Conservation (phyloP, 768 basidiomycete genomes). For the Suillus americanus region DNA sequence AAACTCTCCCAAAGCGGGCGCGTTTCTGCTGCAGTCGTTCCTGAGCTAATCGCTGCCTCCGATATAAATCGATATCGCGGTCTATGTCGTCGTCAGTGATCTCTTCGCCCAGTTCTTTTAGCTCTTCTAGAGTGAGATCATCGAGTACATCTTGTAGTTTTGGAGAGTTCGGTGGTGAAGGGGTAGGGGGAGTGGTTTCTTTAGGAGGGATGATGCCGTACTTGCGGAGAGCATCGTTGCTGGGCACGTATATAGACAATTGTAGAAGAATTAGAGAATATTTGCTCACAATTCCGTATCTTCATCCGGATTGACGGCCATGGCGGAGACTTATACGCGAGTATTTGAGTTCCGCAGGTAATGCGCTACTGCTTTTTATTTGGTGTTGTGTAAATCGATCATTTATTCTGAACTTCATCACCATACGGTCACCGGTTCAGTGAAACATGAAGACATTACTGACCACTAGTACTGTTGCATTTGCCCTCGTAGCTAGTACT, state of each 20-base stretch:
- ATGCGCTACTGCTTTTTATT: not conserved
- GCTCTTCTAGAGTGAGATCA: slow-evolving; percentile 60
- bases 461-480: not conserved
- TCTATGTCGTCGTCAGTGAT: slow-evolving; percentile 74
- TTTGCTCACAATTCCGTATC: slow-evolving; percentile 91
- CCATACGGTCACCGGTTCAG: not conserved
- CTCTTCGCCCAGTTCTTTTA: slow-evolving; percentile 72
- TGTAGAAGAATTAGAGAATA: not conserved
- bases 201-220: slow-evolving; percentile 87
- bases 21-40: slow-evolving; percentile 55
- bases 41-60: slow-evolving; percentile 63
- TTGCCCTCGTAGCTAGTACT: not conserved
- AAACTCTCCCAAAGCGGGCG: slow-evolving; percentile 79
- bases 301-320: slow-evolving; percentile 82
- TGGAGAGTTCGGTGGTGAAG: slow-evolving; percentile 81
- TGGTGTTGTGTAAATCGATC: not conserved
- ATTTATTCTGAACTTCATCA: not conserved
- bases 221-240: slow-evolving; percentile 92
- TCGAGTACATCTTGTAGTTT: slow-evolving; percentile 67
- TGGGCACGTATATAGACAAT: slow-evolving; percentile 29
- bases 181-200: slow-evolving; percentile 64
- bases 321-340: slow-evolving; percentile 21
- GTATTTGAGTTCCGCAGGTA: not conserved
- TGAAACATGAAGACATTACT: not conserved
- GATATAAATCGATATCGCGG: slow-evolving; percentile 65